Conservation (phyloP, 345 rosid species). For the Lepidium aucheri region DNA sequence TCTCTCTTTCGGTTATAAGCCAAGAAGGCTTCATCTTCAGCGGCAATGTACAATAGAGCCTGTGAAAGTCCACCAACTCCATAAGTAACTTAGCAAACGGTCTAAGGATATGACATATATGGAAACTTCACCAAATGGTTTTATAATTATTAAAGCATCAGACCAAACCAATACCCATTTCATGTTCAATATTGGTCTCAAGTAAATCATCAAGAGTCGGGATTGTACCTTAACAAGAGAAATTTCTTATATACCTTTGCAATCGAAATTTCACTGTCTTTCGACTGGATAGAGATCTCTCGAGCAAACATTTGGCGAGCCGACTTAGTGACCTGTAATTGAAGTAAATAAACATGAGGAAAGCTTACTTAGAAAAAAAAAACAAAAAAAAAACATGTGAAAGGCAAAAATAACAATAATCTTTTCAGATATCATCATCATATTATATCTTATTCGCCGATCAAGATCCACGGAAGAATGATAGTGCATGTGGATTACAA, state of each 20-base stretch:
- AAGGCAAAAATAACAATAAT: not conserved
- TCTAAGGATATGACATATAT: not conserved
- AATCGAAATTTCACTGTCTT: conserved; percentile 69
- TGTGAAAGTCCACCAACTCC: conserved; percentile 24
- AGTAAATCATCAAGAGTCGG: conserved; percentile 19
- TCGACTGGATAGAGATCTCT: conserved; percentile 64
- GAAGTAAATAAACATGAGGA: conserved; percentile 14
- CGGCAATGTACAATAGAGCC: conserved; percentile 77
- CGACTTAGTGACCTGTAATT: conserved; percentile 48
- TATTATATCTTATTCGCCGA: not conserved
- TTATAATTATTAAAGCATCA: not conserved
- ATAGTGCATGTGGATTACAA: conserved; percentile 26
- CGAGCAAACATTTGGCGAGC: conserved; percentile 60
- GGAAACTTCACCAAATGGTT: not conserved
- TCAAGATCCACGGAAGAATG: too few species aligned
- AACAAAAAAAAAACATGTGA: not conserved
- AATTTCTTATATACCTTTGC: conserved; percentile 56
- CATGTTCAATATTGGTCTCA: conserved; percentile 9
- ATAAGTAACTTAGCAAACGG: conserved; percentile 7
- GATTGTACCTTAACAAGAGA: conserved; percentile 28
- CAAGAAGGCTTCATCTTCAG: conserved; percentile 81
- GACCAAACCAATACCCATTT: conserved; percentile 6
- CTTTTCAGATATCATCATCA: not conserved
- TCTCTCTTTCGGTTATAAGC: conserved; percentile 54
- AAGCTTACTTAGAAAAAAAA: not conserved